A percentile compares a stretch with the other conserved stretches of the same genome.
Evolutionary conservation across 192 early-diverging fungal genomes (phyloP).

Genomic region (Globomyces pollinis-pini): DNA sequence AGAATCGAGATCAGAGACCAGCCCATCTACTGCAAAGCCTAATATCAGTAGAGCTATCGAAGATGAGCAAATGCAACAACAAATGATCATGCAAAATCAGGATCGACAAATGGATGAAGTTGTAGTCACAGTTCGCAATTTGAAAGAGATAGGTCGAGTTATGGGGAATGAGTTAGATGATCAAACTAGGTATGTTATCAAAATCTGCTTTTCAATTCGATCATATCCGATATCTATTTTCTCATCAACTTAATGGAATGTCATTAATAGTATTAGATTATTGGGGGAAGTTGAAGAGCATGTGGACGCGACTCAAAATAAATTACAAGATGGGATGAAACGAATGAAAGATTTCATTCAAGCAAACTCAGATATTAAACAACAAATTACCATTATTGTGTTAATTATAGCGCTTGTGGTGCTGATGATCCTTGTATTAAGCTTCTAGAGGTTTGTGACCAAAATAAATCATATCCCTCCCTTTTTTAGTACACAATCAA

Average conservation of each 20-base stretch:
- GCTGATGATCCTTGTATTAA: constrained; percentile 31
- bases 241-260: too few species aligned
- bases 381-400: constrained; percentile 36
- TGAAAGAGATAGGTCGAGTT: constrained; percentile 41
- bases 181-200: constrained; percentile 32
- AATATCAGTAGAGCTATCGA: constrained; percentile 33
- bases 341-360: constrained; percentile 44
- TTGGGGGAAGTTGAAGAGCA: constrained; percentile 41
- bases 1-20: neutral
- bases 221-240: neutral
- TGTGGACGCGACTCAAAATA: constrained; percentile 41
- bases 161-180: constrained; percentile 53
- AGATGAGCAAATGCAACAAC: constrained; percentile 34
- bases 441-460: too few species aligned
- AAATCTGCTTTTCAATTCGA: too few species aligned
- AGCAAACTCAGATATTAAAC: constrained; percentile 45
- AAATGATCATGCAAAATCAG: constrained; percentile 39
- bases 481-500: too few species aligned
- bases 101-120: constrained; percentile 48
- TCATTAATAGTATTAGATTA: too few species aligned
- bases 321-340: constrained; percentile 39
- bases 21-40: constrained; percentile 2
- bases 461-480: too few species aligned
- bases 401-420: constrained; percentile 38
- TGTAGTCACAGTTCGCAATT: constrained; percentile 27